Percentiles rank a stretch among this genome's conserved stretches.
Conservation (phyloP, 108 stramenopile genomes). For the Skeletonema potamos region DNA sequence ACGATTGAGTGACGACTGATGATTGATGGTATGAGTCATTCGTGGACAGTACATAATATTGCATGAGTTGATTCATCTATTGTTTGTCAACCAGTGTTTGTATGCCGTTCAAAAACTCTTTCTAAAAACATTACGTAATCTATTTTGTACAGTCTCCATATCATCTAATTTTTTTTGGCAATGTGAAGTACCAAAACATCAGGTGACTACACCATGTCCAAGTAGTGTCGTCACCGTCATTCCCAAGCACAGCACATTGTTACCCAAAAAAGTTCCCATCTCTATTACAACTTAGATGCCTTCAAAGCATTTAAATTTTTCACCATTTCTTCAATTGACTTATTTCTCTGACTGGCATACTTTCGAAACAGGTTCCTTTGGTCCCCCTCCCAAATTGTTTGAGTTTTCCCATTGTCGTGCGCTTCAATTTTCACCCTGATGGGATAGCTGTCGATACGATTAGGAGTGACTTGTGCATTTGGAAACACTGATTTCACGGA, state of each 20-base stretch:
- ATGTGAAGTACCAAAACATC: background rate
- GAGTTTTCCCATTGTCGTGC: background rate
- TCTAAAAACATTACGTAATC: background rate
- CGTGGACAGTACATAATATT: too few species aligned
- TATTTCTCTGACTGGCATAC: constrained; percentile 21
- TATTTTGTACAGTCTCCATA: background rate
- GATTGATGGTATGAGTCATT: background rate
- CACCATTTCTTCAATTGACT: constrained; percentile 26
- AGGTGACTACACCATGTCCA: background rate
- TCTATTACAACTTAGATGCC: background rate
- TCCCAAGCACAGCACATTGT: background rate
- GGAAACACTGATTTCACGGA: constrained; percentile 36
- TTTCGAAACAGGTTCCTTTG: constrained; percentile 39
- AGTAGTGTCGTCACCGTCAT: background rate
- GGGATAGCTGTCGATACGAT: constrained; percentile 27
- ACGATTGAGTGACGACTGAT: background rate
- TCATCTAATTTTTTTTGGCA: background rate
- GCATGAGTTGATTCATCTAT: too few species aligned
- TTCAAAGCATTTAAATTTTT: constrained; percentile 23
- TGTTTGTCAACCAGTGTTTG: background rate
- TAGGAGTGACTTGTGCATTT: constrained; percentile 9
- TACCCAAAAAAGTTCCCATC: background rate
- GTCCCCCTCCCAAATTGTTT: constrained; percentile 36
- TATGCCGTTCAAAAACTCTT: background rate
- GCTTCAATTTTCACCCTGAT: constrained; percentile 35